Evolutionary conservation across 208 protist genomes (phyloP), one percentile per base, ranked within the genome.

Genomic region (Acanthamoeba sp.): DNA sequence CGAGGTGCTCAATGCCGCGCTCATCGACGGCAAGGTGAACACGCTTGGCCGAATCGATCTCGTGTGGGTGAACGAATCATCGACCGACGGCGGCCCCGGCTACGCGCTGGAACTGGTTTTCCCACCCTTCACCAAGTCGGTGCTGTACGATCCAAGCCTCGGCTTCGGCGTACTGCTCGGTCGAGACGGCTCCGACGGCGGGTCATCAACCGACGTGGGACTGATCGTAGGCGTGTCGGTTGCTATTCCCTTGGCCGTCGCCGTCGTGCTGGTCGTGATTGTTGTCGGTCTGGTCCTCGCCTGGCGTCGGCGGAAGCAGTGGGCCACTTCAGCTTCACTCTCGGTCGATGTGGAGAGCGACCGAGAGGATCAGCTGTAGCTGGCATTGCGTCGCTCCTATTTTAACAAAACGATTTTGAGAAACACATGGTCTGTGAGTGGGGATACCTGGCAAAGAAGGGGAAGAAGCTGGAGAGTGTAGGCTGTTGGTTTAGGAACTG

Each of bases 221-320:
- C 78, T 87, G 45, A 59, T 87, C 45, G 78, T 87, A 10, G 78
- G 78, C 24, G 78, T 87, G 78, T 18, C 78, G 14, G 78, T 87
- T 6, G 78, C 78, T 27, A 59, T 87, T 45, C 78, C 78, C 2
- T 22, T 87, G n/a, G 78, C 78, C 9, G 20, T 87, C 9, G n/a
- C 18, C 12, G 40, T 87, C 12, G 78, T 87, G 45, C 24, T 38
- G 42, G 45, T 20, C 10, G 78, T 32, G 6, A 59, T 87, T 7
- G 45, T 24, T 20, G 78, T 10, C 18, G 78, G 45, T 36, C 4
- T 87, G 5, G 27, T 38, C 9, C 0, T 87, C 14, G 78, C 78
- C 22, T 87, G 78, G 78, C n/a, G 45, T 5, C 40, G 48, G 24
- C 38, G 78, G 29, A 59, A 29, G 42, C 40, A 32, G 1, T 87